Evolutionary conservation across 352 stramenopile genomes (phyloP), one percentile per base, ranked within the genome.

Genomic region (Phytophthora tentaculata): DNA sequence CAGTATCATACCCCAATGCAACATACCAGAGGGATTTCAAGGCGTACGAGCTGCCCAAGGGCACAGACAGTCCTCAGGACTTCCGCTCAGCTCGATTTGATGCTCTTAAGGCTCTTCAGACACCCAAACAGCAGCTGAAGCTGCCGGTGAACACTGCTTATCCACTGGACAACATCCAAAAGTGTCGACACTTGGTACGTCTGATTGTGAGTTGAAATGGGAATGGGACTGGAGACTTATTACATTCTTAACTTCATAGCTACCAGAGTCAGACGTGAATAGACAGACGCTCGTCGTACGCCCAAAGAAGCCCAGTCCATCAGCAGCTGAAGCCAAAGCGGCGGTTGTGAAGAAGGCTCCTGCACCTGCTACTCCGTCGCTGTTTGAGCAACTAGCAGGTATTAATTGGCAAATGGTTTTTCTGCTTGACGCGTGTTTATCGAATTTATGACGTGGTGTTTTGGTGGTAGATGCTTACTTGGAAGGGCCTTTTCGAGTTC

Each of bases 91-190:
- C 58, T 4, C 54, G 71, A 8, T 95, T 95, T 56, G 74, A 94
- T 48, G 72, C 84, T 39, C 53, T 84, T 0, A 64, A 72, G 45
- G 84, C 81, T n/a, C 75, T 95, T n/a, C 26, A 54, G 39, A 52
- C 57, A 3, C 41, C 55, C 22, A 56, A 57, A n/a, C 58, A 68
- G 7, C 23, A 55, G 32, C n/a, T 81, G 14, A 56, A 61, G 29
- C 51, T 81, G 19, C 80, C 74, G 26, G 56, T 79, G n/a, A n/a
- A 7, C 2, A 65, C 50, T 44, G 57, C 67, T 49, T 64, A 66
- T 63, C 82, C 86, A 47, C 74, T 98, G 39, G 90, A 98, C 66
- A 97, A 97, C 60, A 87, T 97, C 39, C 83, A 89, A 61, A 96
- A 97, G 57, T 97, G 88, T 67, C 76, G 89, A 8, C 62, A 84